A percentile compares a stretch with the other conserved stretches of the same genome.
phyloP scores from a whole-genome alignment of 1,284 basidiomycete species.

The Gastroboletus turbinatus region DNA sequence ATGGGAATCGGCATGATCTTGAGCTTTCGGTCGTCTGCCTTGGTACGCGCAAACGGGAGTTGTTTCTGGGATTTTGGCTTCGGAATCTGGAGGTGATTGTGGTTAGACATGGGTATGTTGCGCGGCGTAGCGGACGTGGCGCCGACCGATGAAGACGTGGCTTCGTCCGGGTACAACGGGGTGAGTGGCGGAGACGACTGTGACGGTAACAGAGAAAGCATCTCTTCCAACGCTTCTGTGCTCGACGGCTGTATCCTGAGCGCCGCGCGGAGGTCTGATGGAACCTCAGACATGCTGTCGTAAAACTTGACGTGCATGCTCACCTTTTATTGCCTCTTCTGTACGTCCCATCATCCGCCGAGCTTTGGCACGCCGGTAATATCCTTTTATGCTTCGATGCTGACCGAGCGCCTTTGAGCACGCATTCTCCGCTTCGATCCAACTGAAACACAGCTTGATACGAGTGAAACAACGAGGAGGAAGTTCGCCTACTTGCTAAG shows the following conservation, averaged over 20 bases:
- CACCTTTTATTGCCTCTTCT: constrained; percentile 65
- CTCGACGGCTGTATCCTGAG: constrained; percentile 61
- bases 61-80: constrained; percentile 42
- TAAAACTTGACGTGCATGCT: background rate
- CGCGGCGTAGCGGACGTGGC: constrained; percentile 16
- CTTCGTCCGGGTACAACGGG: constrained; percentile 23
- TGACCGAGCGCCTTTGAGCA: constrained; percentile 61
- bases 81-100: constrained; percentile 28
- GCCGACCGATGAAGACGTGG: constrained; percentile 25
- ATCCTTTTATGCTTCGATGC: constrained; percentile 63
- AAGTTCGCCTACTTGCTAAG: constrained; percentile 51
- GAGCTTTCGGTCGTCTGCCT: constrained; percentile 50
- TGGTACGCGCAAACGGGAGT: constrained; percentile 49
- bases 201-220: constrained; percentile 43
- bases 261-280: constrained; percentile 55
- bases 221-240: constrained; percentile 54
- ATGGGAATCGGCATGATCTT: constrained; percentile 49
- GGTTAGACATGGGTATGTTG: constrained; percentile 17
- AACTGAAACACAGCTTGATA: constrained; percentile 41
- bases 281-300: background rate
- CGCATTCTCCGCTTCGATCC: constrained; percentile 66
- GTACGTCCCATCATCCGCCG: constrained; percentile 54
- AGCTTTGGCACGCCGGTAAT: constrained; percentile 64
- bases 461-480: constrained; percentile 8
- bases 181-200: constrained; percentile 21